A percentile compares a stretch with the other conserved stretches of the same genome.
phyloP scores from a whole-genome alignment of 441 rosid genomes.

The Erodium texanum region DNA sequence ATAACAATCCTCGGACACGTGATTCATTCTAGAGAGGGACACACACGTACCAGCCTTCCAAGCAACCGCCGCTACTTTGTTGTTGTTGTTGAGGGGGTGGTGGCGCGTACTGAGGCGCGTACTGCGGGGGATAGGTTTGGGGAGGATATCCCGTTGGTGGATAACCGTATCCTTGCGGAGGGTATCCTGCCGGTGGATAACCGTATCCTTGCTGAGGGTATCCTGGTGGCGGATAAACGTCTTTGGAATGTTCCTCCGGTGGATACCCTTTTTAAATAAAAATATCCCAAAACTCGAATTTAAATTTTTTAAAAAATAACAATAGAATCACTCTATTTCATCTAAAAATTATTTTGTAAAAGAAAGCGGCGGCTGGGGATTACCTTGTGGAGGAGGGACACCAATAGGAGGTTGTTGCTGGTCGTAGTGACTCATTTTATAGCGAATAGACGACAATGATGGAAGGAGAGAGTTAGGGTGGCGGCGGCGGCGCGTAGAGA shows the following conservation, averaged over 20 bases:
- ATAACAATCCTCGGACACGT: neutral
- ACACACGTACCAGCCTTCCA: neutral
- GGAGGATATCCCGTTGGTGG: constrained; percentile 3
- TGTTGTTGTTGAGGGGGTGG: neutral
- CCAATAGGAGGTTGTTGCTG: neutral
- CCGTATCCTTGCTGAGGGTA: neutral
- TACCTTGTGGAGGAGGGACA: constrained; percentile 2
- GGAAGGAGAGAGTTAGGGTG: neutral
- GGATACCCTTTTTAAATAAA: neutral
- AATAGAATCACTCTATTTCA: too few relatives aligned
- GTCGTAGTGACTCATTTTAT: neutral
- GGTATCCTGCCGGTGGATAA: constrained; percentile 17
- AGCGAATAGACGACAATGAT: neutral
- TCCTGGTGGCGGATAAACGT: too few relatives aligned
- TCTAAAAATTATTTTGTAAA: too few relatives aligned
- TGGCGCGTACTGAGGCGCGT: constrained; percentile 3
- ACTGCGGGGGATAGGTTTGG: neutral
- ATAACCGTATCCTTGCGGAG: neutral
- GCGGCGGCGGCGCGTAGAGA: neutral
- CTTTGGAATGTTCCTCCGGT: too few relatives aligned
- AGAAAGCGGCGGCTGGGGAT: neutral
- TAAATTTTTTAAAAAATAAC: too few relatives aligned
- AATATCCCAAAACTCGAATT: neutral
- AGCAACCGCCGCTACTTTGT: neutral
- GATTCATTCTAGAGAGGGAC: neutral